Conservation (phyloP, 805 yeast species). For the Grigorovia jiainica region DNA sequence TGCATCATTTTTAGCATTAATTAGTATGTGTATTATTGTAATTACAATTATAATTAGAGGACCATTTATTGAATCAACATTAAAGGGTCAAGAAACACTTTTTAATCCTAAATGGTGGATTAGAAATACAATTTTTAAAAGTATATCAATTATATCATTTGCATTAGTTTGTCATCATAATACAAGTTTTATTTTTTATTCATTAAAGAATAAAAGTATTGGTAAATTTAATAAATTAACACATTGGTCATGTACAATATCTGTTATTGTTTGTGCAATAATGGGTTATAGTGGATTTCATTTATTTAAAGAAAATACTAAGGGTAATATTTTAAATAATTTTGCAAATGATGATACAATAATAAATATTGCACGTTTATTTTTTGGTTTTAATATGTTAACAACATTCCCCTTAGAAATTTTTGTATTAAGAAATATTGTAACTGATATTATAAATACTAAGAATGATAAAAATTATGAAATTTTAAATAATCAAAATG, state of each 20-base stretch:
- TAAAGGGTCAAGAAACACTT: conserved; percentile 33
- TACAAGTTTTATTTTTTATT: conserved; percentile 80
- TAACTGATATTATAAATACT: conserved; percentile 35
- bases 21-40: conserved; percentile 77
- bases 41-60: conserved; percentile 65
- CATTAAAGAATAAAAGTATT: conserved; percentile 66
- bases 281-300: conserved; percentile 76
- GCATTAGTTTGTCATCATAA: conserved; percentile 95
- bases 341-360: conserved; percentile 65
- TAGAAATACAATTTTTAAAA: conserved; percentile 47
- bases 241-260: conserved; percentile 73
- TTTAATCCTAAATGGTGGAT: conserved; percentile 4
- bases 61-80: conserved; percentile 42
- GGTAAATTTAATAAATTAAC: conserved; percentile 68
- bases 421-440: conserved; percentile 81
- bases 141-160: conserved; percentile 87
- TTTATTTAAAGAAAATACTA: conserved; percentile 66
- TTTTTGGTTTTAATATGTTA: conserved; percentile 87
- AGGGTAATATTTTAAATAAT: conserved; percentile 83
- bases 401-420: conserved; percentile 88
- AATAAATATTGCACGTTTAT: conserved; percentile 79
- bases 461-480: conserved; percentile 22
- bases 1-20: conserved; percentile 76
- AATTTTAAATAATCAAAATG: not conserved
- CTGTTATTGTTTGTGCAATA: conserved; percentile 66